These are phyloP conservation scores for Chamaenerion angustifolium DNA, from an alignment of 345 rosid species.

Conservation along the genomic window DNA sequence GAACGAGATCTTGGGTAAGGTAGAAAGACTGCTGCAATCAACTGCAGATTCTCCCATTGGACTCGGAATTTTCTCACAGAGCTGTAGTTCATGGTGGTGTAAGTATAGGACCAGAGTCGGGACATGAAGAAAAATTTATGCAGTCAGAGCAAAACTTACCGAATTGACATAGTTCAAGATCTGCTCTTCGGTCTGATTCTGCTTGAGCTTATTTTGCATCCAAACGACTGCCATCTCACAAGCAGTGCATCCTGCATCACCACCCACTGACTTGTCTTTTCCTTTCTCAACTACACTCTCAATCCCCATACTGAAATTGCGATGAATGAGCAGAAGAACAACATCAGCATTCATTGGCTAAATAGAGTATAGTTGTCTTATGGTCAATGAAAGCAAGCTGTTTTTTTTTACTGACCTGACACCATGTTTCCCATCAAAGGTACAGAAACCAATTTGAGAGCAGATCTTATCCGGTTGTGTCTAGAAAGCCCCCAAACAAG, in stretches of 20 bases:
- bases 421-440: conserved; percentile 54
- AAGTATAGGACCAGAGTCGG: neutral
- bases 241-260: conserved; percentile 48
- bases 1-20: conserved; percentile 75
- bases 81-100: conserved; percentile 25
- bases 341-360: neutral
- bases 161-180: conserved; percentile 59
- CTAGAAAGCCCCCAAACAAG: conserved; percentile 13
- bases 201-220: conserved; percentile 69
- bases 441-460: conserved; percentile 69
- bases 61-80: conserved; percentile 66
- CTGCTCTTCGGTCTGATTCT: conserved; percentile 52
- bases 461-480: conserved; percentile 60
- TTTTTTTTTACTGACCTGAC: conserved; percentile 32
- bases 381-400: neutral
- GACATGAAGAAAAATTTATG: no score
- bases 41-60: conserved; percentile 81
- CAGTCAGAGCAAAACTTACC: conserved; percentile 14
- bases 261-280: conserved; percentile 23
- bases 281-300: conserved; percentile 41
- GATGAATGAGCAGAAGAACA: neutral
- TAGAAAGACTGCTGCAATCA: conserved; percentile 40
- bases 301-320: conserved; percentile 44
- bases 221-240: conserved; percentile 90
- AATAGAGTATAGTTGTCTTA: neutral